A percentile compares a stretch with the other conserved stretches of the same genome.
These are phyloP conservation scores for Brassica juncea DNA, from an alignment of 345 rosid genomes.

Conservation along the genomic window DNA sequence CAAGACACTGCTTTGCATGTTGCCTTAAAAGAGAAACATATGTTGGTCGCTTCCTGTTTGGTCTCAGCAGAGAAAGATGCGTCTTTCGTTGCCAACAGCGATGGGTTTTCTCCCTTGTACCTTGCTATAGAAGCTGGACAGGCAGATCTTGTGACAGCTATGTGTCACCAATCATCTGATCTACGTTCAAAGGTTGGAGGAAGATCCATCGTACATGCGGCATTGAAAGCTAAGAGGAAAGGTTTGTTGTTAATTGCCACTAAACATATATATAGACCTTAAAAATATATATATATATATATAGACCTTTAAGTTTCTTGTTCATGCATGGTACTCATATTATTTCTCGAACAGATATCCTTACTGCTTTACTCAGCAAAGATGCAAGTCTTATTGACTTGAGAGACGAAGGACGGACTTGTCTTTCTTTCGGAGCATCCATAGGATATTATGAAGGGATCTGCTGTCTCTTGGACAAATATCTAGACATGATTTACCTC, in stretches of 20 bases:
- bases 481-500: neutral
- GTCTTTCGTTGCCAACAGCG: constrained; percentile 5
- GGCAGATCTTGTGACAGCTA: neutral
- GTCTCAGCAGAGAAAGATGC: neutral
- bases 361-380: neutral
- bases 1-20: constrained; percentile 11
- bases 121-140: neutral
- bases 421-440: constrained; percentile 16
- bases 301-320: neutral
- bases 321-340: neutral
- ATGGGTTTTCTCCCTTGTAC: constrained; percentile 5
- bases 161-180: neutral
- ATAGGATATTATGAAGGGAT: constrained; percentile 1
- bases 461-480: neutral
- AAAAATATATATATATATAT: neutral
- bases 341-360: neutral
- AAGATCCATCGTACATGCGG: neutral
- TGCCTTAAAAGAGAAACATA: neutral
- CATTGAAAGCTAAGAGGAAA: neutral
- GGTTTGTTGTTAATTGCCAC: neutral
- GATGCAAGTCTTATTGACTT: constrained; percentile 10
- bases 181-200: neutral
- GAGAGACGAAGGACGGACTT: constrained; percentile 25
- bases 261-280: neutral
- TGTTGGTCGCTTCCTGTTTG: neutral